These are phyloP conservation scores for Pseudogymnoascus sp. DNA, from an alignment of 2,329 filamentous ascomycete species.

Conservation along the genomic window DNA sequence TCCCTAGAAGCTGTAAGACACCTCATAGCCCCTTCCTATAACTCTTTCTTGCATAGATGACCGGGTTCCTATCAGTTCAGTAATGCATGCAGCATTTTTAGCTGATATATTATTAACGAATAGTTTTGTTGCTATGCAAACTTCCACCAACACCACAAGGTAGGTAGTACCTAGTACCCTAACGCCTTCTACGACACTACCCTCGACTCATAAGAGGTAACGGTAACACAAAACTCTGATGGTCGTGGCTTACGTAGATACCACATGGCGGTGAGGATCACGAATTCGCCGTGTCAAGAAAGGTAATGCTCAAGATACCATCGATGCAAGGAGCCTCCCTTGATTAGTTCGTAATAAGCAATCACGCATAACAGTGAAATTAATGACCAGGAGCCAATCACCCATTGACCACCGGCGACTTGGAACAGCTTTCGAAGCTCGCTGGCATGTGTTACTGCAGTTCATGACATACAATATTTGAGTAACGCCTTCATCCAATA, in stretches of 20 bases:
- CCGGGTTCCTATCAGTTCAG: background rate
- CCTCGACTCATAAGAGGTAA: background rate
- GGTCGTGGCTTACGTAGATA: background rate
- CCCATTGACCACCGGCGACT: background rate
- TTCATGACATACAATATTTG: background rate
- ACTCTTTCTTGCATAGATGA: background rate
- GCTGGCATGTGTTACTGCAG: background rate
- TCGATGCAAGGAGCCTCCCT: background rate
- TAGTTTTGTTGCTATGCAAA: background rate
- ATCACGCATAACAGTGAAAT: too few species aligned
- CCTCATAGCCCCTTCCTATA: background rate
- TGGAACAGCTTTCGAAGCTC: background rate
- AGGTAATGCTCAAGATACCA: background rate
- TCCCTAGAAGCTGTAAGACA: background rate
- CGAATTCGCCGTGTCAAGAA: background rate
- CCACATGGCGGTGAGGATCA: background rate
- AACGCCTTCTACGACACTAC: background rate
- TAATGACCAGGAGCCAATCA: background rate
- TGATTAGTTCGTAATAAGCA: background rate
- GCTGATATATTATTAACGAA: background rate
- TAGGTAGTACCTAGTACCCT: background rate
- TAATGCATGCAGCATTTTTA: background rate
- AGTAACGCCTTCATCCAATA: background rate
- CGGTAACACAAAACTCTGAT: background rate
- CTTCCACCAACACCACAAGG: background rate